phyloP scores from a whole-genome alignment of 331 rosid genomes.

The Stylosanthes scabra region DNA sequence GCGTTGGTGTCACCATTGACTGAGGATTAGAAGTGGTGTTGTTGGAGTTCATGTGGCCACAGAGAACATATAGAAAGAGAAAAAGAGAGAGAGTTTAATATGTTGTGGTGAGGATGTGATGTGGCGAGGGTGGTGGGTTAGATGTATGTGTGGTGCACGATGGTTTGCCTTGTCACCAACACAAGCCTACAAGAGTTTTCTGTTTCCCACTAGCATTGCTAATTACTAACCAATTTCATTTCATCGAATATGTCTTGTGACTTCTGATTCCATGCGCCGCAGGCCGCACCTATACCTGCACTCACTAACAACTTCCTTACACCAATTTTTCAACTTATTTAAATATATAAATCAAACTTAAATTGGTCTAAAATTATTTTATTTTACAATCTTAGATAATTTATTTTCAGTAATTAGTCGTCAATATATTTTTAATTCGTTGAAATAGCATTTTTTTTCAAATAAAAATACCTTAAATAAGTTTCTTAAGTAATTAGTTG shows the following conservation, averaged over 20 bases:
- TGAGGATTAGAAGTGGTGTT: slow-evolving; percentile 43
- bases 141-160: slow-evolving; percentile 36
- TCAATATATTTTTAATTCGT: no score
- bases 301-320: no score
- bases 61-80: slow-evolving; percentile 11
- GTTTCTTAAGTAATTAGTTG: no score
- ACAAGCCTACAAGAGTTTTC: slow-evolving; percentile 19
- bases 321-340: no score
- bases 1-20: slow-evolving; percentile 51
- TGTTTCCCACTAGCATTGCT: slow-evolving; percentile 31
- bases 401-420: no score
- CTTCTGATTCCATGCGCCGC: slow-evolving; percentile 4
- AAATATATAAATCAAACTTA: no score
- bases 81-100: background rate
- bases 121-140: background rate
- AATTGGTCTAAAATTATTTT: no score
- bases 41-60: slow-evolving; percentile 53
- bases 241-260: no score
- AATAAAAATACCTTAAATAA: no score
- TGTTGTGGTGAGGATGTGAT: slow-evolving; percentile 30
- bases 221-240: no score
- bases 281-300: background rate
- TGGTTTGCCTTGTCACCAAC: slow-evolving; percentile 30
- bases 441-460: no score
- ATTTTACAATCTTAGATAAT: no score